Evolutionary conservation across 2,329 filamentous ascomycete species (phyloP).

Genomic region (Pseudogymnoascus sp.): DNA sequence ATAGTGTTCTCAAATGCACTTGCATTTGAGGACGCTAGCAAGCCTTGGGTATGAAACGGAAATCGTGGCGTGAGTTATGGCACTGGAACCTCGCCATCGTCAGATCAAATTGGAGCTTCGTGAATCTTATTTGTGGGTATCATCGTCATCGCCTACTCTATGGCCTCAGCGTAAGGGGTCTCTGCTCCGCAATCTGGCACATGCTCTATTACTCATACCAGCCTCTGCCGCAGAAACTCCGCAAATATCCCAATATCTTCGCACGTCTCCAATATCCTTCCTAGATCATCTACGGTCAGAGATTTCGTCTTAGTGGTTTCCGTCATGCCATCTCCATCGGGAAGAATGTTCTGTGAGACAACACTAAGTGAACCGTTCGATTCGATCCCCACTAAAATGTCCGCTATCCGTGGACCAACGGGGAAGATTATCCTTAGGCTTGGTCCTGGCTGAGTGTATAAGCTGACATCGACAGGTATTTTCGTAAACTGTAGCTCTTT

Average conservation of each 20-base stretch:
- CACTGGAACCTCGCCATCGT: background rate
- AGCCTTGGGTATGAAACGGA: too few relatives aligned
- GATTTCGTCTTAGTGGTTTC: constrained; percentile 13
- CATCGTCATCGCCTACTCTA: constrained; percentile 1
- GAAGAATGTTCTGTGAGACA: constrained; percentile 24
- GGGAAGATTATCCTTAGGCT: constrained; percentile 25
- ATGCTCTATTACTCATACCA: constrained; percentile 16
- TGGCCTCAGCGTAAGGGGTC: background rate
- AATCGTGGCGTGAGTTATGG: background rate
- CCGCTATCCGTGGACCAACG: constrained; percentile 20
- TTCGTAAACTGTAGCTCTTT: constrained; percentile 1
- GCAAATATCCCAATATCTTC: constrained; percentile 45
- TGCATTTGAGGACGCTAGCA: background rate
- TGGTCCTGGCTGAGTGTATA: constrained; percentile 25
- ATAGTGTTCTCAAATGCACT: background rate
- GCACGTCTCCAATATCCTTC: constrained; percentile 37
- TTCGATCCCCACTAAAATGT: constrained; percentile 27
- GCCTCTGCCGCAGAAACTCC: constrained; percentile 38
- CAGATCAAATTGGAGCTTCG: background rate
- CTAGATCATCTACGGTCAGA: constrained; percentile 30
- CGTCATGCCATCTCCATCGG: constrained; percentile 14
- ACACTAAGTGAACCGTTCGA: constrained; percentile 26
- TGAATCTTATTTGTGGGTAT: constrained; percentile 4
- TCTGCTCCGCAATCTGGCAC: background rate
- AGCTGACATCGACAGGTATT: constrained; percentile 23